Base-by-base conservation (phyloP, 352 stramenopile genomes). In the Phytopythium sindhum region DNA sequence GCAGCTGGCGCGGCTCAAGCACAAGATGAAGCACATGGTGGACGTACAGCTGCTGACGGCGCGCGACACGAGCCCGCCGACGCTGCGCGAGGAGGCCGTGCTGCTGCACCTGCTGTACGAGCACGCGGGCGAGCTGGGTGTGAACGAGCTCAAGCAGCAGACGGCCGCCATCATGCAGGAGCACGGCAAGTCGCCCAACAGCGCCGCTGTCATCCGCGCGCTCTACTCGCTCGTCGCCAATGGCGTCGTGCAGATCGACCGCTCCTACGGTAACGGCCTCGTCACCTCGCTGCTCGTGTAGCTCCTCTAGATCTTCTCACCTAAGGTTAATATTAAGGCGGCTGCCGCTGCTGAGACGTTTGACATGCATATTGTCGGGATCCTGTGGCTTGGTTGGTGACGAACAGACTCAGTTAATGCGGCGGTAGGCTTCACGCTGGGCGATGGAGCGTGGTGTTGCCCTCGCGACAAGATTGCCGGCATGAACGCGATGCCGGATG, bases 181-280 rank as follows among this genome's bases (percentile, higher is more conserved):
- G 21, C 73, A 85, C 57, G 73, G 69, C 39, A 85, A 81, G 60
- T 61, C 67, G 5, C 75, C 78, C 57, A 74, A 67, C 33, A 84
- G 74, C 60, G 69, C 67, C 2, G 69, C 72, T 0, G 74, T 88
- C 7, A 77, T 86, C 44, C 78, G 82, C 12, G 82, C 82, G 29
- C 69, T 91, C 15, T 91, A 91, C 57, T 85, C 80, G 42, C 67
- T 91, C 4, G 78, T 91, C 15, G 82, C 75, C 31, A 88, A 85
- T 44, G 78, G 79, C n/a, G 67, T 88, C 8, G 80, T 91, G 64
- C 82, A 89, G 61, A 87, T 89, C 58, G 82, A 91, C 61, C 72
- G 82, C 12, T 87, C 78, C 4, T 84, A 80, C 53, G 77, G 78
- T 31, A 83, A 84, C 47, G 82, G 82, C 1, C 72, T 91, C 26